A percentile compares a stretch with the other conserved stretches of the same genome.
These are phyloP conservation scores for Tetrahymena elliotti DNA, from an alignment of 73 alveolate genomes.

Conservation along the genomic window DNA sequence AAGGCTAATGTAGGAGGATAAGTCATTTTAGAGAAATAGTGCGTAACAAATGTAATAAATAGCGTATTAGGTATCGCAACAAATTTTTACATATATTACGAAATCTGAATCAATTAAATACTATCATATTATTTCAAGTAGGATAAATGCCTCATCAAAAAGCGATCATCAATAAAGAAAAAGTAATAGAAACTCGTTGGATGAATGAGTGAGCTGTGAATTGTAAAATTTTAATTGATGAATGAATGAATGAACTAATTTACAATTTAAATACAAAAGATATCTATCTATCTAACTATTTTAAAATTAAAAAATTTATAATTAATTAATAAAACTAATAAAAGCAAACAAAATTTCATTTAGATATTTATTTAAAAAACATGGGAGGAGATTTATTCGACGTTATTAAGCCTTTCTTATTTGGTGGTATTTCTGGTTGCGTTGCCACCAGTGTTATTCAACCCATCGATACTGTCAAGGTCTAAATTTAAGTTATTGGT, in stretches of 20 bases:
- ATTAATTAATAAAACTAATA: neutral
- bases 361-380: neutral
- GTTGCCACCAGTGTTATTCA: constrained; percentile 56
- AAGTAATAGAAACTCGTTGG: too few species aligned
- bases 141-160: neutral
- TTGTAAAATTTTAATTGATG: too few species aligned
- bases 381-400: neutral
- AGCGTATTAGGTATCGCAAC: neutral
- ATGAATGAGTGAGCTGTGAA: too few species aligned
- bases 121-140: neutral
- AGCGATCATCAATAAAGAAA: too few species aligned
- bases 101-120: neutral
- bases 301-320: neutral
- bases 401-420: constrained; percentile 51
- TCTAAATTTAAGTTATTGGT: constrained; percentile 61
- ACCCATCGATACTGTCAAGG: constrained; percentile 83
- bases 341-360: neutral
- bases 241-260: too few species aligned
- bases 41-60: neutral
- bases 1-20: neutral
- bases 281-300: neutral
- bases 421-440: constrained; percentile 76
- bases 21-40: neutral
- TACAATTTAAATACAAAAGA: neutral
- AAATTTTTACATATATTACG: neutral